These are phyloP conservation scores for Cryptococcus sp. DNA, from an alignment of 1,284 basidiomycete species.

Conservation along the genomic window DNA sequence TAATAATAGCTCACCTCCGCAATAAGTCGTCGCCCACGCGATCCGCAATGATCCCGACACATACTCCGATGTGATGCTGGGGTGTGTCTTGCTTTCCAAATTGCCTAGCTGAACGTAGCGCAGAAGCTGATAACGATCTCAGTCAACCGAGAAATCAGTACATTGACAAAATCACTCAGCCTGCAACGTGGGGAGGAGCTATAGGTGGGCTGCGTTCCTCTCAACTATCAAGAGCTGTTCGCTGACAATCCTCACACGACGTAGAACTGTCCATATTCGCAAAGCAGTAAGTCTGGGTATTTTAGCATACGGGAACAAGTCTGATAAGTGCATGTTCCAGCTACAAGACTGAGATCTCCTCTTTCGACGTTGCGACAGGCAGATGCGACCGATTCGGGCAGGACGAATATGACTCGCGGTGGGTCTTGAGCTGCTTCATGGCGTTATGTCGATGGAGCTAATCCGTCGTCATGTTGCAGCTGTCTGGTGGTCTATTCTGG, in stretches of 20 bases:
- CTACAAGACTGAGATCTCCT: slow-evolving; percentile 80
- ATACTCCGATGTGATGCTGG: slow-evolving; percentile 80
- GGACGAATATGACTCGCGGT: slow-evolving; percentile 53
- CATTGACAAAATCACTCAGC: slow-evolving; percentile 73
- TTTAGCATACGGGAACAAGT: background rate
- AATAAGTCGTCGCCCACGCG: slow-evolving; percentile 73
- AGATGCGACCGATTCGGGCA: slow-evolving; percentile 82
- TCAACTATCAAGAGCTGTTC: background rate
- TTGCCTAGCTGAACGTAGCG: no score
- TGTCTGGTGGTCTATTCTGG: slow-evolving; percentile 81
- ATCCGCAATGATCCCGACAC: slow-evolving; percentile 69
- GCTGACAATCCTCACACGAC: slow-evolving; percentile 5
- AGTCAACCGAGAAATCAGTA: slow-evolving; percentile 74
- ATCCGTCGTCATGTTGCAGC: slow-evolving; percentile 25
- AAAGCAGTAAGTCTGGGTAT: slow-evolving; percentile 55
- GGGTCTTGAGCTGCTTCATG: background rate
- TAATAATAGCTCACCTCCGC: background rate
- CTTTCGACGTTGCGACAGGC: slow-evolving; percentile 87
- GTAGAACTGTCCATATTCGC: slow-evolving; percentile 77
- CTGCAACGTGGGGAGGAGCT: slow-evolving; percentile 87
- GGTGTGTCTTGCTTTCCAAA: slow-evolving; percentile 56
- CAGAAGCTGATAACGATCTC: background rate
- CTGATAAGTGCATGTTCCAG: slow-evolving; percentile 16
- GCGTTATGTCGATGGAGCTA: background rate
- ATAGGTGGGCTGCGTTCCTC: slow-evolving; percentile 57